Percentiles rank a stretch among this genome's conserved stretches.
phyloP scores from a whole-genome alignment of 1,139 yeast species.

The Magnusiomyces tetraspermus region DNA sequence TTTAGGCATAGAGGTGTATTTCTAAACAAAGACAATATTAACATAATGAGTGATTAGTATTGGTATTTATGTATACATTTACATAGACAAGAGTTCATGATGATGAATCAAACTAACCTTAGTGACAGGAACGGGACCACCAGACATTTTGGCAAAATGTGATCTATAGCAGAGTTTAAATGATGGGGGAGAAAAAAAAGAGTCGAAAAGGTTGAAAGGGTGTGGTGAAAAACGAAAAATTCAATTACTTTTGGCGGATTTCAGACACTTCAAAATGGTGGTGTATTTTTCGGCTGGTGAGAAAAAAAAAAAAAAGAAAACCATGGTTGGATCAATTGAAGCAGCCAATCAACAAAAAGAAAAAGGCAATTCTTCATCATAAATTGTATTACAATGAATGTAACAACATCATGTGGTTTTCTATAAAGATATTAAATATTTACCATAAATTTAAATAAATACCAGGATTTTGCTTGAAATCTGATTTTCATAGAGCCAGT shows the following conservation, averaged over 20 bases:
- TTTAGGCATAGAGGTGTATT: conserved; percentile 69
- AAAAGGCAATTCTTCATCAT: background rate
- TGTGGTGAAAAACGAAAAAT: background rate
- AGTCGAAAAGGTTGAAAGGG: background rate
- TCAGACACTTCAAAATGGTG: too few relatives aligned
- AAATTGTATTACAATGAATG: background rate
- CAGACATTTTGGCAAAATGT: conserved; percentile 43
- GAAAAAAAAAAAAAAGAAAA: too few relatives aligned
- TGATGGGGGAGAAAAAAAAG: background rate
- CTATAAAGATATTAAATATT: too few relatives aligned
- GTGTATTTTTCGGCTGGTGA: too few relatives aligned
- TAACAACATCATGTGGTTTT: too few relatives aligned
- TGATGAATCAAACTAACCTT: conserved; percentile 32
- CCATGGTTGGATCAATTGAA: background rate
- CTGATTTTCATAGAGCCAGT: too few relatives aligned
- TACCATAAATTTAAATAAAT: too few relatives aligned
- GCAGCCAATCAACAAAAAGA: background rate
- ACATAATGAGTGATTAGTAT: background rate
- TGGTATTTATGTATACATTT: background rate
- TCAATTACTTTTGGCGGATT: background rate
- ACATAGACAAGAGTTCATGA: too few relatives aligned
- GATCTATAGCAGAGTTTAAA: too few relatives aligned
- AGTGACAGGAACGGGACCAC: conserved; percentile 77
- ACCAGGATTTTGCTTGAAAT: too few relatives aligned
- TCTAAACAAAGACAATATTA: conserved; percentile 29